A percentile compares a stretch with the other conserved stretches of the same genome.
phyloP scores from a whole-genome alignment of 371 early-diverging fungal species.

The Globomyces sp. region DNA sequence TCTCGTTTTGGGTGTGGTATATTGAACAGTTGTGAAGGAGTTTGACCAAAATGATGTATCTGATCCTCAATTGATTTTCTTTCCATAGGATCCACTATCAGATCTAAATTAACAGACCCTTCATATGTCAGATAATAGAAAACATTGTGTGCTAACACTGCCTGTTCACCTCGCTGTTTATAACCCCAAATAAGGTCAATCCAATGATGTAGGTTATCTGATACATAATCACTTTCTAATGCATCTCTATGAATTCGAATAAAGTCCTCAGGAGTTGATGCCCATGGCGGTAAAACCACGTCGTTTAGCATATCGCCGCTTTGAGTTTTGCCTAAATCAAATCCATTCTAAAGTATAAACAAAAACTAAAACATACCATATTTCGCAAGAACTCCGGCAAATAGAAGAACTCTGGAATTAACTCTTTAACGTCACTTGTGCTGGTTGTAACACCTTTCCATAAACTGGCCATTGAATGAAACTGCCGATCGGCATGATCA shows the following conservation, averaged over 20 bases:
- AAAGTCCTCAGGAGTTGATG: conserved; percentile 77
- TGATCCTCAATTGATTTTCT: conserved; percentile 86
- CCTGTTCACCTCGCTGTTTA: conserved; percentile 52
- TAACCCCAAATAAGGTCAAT: conserved; percentile 59
- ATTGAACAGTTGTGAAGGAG: conserved; percentile 42
- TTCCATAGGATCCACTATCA: conserved; percentile 81
- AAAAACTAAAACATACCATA: conserved; percentile 26
- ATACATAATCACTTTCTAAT: conserved; percentile 86
- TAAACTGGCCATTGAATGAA: conserved; percentile 42
- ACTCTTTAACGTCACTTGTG: conserved; percentile 78
- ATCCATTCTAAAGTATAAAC: conserved; percentile 60
- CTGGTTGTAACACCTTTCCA: conserved; percentile 47
- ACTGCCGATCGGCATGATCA: conserved; percentile 73
- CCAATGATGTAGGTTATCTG: conserved; percentile 54
- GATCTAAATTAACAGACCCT: conserved; percentile 85
- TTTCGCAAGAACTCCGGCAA: conserved; percentile 83
- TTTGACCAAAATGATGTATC: conserved; percentile 96
- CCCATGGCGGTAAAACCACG: conserved; percentile 54
- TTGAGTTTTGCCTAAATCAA: conserved; percentile 69
- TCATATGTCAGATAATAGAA: conserved; percentile 91
- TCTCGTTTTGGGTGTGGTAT: conserved; percentile 41
- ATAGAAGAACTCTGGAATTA: conserved; percentile 89
- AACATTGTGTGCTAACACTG: conserved; percentile 78
- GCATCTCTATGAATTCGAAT: conserved; percentile 87
- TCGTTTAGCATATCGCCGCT: conserved; percentile 52